Percentiles rank a stretch among this genome's conserved stretches.
Evolutionary conservation across 1,284 basidiomycete genomes (phyloP).

Genomic region (Sporisorium sorghi): DNA sequence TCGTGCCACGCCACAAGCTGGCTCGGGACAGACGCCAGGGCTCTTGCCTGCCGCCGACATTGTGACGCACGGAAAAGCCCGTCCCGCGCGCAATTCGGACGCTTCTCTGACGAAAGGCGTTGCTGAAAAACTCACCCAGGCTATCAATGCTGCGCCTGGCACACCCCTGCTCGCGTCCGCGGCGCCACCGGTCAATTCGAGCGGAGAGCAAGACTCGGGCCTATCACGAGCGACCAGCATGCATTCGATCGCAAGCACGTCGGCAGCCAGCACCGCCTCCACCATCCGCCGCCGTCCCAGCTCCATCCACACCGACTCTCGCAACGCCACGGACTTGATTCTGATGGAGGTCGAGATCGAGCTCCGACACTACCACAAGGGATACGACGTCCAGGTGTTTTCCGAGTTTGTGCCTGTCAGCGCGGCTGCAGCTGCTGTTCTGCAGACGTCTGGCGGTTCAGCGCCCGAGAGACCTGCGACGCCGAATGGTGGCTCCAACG

Average conservation of each 20-base stretch:
- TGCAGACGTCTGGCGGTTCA: not conserved
- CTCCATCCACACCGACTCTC: constrained; percentile 44
- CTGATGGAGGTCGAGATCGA: constrained; percentile 65
- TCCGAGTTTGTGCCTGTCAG: constrained; percentile 34
- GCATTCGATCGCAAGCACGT: constrained; percentile 44
- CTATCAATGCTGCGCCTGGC: constrained; percentile 37
- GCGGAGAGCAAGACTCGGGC: constrained; percentile 23
- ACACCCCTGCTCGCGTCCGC: constrained; percentile 29
- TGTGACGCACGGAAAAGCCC: constrained; percentile 13
- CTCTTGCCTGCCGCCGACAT: constrained; percentile 38
- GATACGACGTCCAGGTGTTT: constrained; percentile 61
- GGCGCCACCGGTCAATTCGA: constrained; percentile 31
- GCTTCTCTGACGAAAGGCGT: constrained; percentile 49
- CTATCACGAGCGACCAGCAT: constrained; percentile 53
- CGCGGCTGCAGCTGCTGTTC: not conserved
- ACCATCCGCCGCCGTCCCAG: constrained; percentile 46
- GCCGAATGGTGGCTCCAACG: not conserved
- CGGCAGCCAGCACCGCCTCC: constrained; percentile 25
- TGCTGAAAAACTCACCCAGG: constrained; percentile 38
- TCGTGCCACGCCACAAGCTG: constrained; percentile 11
- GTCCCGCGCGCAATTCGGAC: constrained; percentile 41
- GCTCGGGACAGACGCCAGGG: constrained; percentile 3
- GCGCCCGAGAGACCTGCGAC: constrained; percentile 12
- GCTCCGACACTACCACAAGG: constrained; percentile 63
- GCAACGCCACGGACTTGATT: constrained; percentile 46